Evolutionary conservation across 768 basidiomycete genomes (phyloP), one percentile per base, ranked within the genome.

Genomic region (Mycena olivaceomarginata): DNA sequence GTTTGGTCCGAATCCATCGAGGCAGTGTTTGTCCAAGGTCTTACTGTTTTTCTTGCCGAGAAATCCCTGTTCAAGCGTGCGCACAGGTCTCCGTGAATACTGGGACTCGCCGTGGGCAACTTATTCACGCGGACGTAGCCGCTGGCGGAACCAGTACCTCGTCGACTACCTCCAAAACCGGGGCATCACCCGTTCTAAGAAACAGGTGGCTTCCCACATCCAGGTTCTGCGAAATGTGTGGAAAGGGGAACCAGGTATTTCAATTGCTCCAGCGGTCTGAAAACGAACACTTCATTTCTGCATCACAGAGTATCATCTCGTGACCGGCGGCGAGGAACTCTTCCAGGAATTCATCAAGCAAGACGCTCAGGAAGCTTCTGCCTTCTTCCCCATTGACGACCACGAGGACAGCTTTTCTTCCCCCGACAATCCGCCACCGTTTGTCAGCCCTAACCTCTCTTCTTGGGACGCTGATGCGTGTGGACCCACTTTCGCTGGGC

Each of bases 171-270:
- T 96, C 75, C 89, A 93, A 71, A 93, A 92, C 79, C 87, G 89
- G 46, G 94, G 93, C 71, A 91, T 96, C 82, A 89, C 89, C 41
- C 93, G 95, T 53, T 90, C 94, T 57, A 96, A 96, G 89, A 96
- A 96, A 84, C 95, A 96, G 84, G 95, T 96, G 78, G 95, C 95
- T n/a, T 95, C 94, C 84, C 95, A 96, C 81, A 94, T 96, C 68
- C 95, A 96, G 82, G 95, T 96, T 72, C 84, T 95, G 69, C 88
- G 95, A 67, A 96, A 96, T 82, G 96, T 96, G 95, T 96, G 94
- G 95, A 95, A 95, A 83, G 95, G 94, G 31, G 92, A 94, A 75
- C 90, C 93, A 88, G 93, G 95, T 94, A 74, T 46, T 87, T 80
- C 65, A 60, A 16, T 72, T 59, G 68, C 63, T 64, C 70, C 71